Conservation (phyloP, 495 filamentous ascomycete genomes). For the Diplogelasinospora grovesii region DNA sequence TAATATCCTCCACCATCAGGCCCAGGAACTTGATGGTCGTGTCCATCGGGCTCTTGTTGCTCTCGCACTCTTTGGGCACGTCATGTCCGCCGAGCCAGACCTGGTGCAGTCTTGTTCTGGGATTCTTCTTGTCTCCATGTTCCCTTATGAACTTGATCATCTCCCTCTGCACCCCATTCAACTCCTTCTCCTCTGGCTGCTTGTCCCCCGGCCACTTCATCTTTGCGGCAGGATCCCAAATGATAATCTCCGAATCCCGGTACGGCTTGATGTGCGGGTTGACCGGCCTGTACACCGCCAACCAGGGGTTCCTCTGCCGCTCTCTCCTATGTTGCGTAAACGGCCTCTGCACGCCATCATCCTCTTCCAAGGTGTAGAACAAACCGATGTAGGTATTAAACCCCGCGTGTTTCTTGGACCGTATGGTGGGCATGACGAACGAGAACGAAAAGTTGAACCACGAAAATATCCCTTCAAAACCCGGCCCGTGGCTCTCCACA, state of each 20-base stretch:
- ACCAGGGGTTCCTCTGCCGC: conserved; percentile 34
- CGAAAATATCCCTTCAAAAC: too few species aligned
- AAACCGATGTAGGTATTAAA: conserved; percentile 36
- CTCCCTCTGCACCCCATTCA: conserved; percentile 35
- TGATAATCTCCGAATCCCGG: conserved; percentile 31
- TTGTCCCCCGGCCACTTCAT: conserved; percentile 11
- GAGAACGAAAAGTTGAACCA: too few species aligned
- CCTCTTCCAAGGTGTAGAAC: conserved; percentile 39
- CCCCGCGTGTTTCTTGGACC: neutral
- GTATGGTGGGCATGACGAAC: too few species aligned
- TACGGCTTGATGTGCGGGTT: conserved; percentile 22
- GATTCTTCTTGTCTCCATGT: conserved; percentile 15
- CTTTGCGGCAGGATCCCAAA: conserved; percentile 35
- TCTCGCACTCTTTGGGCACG: conserved; percentile 8
- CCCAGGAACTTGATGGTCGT: conserved; percentile 17
- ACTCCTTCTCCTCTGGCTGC: conserved; percentile 11
- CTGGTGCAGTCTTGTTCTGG: conserved; percentile 18
- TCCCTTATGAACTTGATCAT: conserved; percentile 27
- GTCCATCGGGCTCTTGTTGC: conserved; percentile 17
- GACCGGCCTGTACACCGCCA: conserved; percentile 32
- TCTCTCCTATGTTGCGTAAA: too few species aligned
- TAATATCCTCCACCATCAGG: conserved; percentile 16
- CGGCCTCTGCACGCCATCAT: too few species aligned
- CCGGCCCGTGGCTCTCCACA: too few species aligned
- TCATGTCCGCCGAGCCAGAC: conserved; percentile 36